Conservation (phyloP, 768 basidiomycete genomes). For the Termitomyces sp. region DNA sequence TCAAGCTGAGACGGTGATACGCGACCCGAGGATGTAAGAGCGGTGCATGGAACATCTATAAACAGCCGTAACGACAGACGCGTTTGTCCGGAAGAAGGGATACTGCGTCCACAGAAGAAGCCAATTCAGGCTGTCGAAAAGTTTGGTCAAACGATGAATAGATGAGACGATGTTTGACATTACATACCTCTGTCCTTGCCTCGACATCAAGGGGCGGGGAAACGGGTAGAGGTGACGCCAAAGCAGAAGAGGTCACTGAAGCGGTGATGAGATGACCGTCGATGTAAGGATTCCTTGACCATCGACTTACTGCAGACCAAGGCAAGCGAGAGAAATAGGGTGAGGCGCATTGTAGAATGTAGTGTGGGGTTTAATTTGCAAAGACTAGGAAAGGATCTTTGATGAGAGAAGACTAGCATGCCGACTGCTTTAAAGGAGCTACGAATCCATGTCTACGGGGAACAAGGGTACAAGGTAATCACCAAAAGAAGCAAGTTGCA, state of each 20-base stretch:
- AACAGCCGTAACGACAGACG: constrained; percentile 8
- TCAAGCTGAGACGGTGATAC: constrained; percentile 1
- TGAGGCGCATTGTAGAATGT: constrained; percentile 7
- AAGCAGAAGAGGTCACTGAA: constrained; percentile 10
- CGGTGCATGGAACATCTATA: constrained; percentile 4
- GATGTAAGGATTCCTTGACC: not conserved
- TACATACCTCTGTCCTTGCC: constrained; percentile 9
- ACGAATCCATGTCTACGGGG: not conserved
- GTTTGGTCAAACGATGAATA: not conserved
- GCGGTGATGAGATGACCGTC: not conserved
- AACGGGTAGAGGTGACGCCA: constrained; percentile 14
- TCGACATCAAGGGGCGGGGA: constrained; percentile 16
- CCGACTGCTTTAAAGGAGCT: constrained; percentile 3
- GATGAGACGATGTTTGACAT: too few relatives aligned
- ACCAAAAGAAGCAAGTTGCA: constrained; percentile 9
- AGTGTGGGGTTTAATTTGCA: not conserved
- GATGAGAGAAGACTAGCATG: not conserved
- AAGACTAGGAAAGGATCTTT: not conserved
- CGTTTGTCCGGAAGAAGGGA: constrained; percentile 1
- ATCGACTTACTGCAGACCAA: constrained; percentile 15
- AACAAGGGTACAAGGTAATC: constrained; percentile 11
- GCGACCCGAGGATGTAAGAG: not conserved
- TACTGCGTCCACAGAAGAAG: not conserved
- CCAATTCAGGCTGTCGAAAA: not conserved
- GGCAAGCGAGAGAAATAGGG: constrained; percentile 2